These are phyloP conservation scores for Cordyceps cicadae DNA, from an alignment of 2,329 filamentous ascomycete genomes.

Conservation along the genomic window DNA sequence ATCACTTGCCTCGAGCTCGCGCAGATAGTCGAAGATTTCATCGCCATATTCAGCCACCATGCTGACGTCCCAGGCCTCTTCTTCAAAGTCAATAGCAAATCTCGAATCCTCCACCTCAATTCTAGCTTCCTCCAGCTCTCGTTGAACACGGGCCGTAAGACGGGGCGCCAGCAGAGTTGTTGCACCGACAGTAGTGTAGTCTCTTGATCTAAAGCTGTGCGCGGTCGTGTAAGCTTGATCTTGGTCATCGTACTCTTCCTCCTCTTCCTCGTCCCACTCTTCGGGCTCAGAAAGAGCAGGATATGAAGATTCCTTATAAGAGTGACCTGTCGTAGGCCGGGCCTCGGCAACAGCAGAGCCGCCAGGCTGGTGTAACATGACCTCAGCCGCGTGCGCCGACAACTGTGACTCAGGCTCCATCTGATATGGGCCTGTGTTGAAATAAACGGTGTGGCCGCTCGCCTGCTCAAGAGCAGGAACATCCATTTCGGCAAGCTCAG, in stretches of 20 bases:
- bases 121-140: constrained; percentile 62
- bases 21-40: constrained; percentile 93
- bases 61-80: constrained; percentile 86
- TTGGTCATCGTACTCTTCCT: constrained; percentile 54
- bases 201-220: constrained; percentile 65
- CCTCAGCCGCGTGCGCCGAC: constrained; percentile 3
- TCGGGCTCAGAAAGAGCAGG: constrained; percentile 39
- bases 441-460: constrained; percentile 19
- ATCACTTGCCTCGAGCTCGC: constrained; percentile 65
- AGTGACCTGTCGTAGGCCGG: constrained; percentile 3
- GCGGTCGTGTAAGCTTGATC: constrained; percentile 68
- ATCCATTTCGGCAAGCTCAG: constrained; percentile 5
- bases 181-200: constrained; percentile 43
- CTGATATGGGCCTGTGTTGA: constrained; percentile 21
- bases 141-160: constrained; percentile 57
- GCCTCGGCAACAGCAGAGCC: neutral
- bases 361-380: neutral
- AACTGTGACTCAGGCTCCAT: constrained; percentile 19
- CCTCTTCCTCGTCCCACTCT: constrained; percentile 74
- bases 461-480: constrained; percentile 14
- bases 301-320: constrained; percentile 7
- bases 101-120: constrained; percentile 60
- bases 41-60: constrained; percentile 98
- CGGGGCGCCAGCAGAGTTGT: constrained; percentile 63
- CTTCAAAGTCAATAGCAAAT: constrained; percentile 68